Evolutionary conservation across 2,329 filamentous ascomycete species (phyloP).

Genomic region (Ophiostoma australiae): DNA sequence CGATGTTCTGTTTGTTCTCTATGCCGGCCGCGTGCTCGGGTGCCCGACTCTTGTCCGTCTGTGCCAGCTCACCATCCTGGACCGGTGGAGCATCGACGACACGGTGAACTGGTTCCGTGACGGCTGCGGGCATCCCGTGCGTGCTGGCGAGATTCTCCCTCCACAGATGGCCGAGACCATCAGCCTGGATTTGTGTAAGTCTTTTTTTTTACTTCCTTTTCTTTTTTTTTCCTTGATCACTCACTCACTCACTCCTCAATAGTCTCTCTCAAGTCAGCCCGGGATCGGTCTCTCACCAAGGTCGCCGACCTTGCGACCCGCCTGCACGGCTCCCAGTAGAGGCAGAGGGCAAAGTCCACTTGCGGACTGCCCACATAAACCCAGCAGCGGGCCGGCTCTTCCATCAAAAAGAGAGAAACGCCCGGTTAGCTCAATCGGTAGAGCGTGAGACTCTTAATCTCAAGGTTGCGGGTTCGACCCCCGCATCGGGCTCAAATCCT

Average conservation of each 20-base stretch:
- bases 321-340: background rate
- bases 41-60: conserved; percentile 17
- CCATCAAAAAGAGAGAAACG: conserved; percentile 28
- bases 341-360: background rate
- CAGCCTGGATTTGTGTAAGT: conserved; percentile 21
- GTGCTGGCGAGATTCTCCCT: conserved; percentile 16
- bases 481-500: conserved; percentile 45
- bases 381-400: background rate
- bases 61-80: conserved; percentile 24
- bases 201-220: background rate
- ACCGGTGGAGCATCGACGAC: conserved; percentile 24
- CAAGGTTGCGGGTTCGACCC: conserved; percentile 40
- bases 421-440: conserved; percentile 65
- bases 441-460: conserved; percentile 66
- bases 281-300: conserved; percentile 17
- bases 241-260: background rate
- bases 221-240: background rate
- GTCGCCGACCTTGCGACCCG: conserved; percentile 17
- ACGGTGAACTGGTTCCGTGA: conserved; percentile 19
- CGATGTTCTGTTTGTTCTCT: conserved; percentile 25
- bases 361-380: background rate
- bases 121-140: background rate
- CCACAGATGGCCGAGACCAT: conserved; percentile 19
- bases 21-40: conserved; percentile 22
- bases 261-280: conserved; percentile 20